Base-by-base conservation (phyloP, 305 asterid genomes). In the Fraxinus dipetala region DNA sequence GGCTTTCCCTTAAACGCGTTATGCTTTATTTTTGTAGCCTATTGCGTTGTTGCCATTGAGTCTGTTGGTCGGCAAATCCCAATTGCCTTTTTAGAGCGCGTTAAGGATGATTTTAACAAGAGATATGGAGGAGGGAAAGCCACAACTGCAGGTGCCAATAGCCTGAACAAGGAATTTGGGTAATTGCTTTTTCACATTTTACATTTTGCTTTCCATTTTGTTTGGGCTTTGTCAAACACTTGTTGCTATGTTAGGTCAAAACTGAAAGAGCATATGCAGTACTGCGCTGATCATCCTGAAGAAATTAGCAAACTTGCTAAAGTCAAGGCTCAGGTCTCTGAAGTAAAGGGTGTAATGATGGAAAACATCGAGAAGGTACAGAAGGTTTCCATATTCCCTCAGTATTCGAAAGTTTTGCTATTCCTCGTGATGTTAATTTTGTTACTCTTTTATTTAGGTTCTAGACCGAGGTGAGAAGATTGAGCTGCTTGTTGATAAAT, bases 341-440 rank as follows among this genome's bases (percentile, higher is more conserved):
- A 88, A 88, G 91, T 88, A 0, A 88, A 86, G 78, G 91, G 89
- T 35, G 91, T 88, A 32, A 88, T 88, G 91, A 86, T 88, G 91
- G 90, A 85, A 78, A 88, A 88, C 76, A 89, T 89, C 74, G 91
- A 89, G 84, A 89, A 89, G 91, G 91, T 88, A 72, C 40, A 69
- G 30, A 32, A n/a, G 24, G 36, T 38, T 81, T 38, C 13, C 45
- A 13, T 9, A 9, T 63, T 28, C 9, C 20, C 76, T 8, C 45
- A 9, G 45, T 38, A 38, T 38, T 30, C 9, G 14, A 40, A 2
- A 32, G 26, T 4, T 30, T 67, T 77, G 1, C 2, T 20, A 4
- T 65, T 48, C 2, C n/a, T 40, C 2, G 72, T 7, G 59, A 24
- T 26, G 6, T n/a, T 54, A 24, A 16, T 32, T 24, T 31, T 32